Percentiles rank a stretch among this genome's conserved stretches.
phyloP scores from a whole-genome alignment of 495 filamentous ascomycete species.

The Aspergillus sclerotioniger region DNA sequence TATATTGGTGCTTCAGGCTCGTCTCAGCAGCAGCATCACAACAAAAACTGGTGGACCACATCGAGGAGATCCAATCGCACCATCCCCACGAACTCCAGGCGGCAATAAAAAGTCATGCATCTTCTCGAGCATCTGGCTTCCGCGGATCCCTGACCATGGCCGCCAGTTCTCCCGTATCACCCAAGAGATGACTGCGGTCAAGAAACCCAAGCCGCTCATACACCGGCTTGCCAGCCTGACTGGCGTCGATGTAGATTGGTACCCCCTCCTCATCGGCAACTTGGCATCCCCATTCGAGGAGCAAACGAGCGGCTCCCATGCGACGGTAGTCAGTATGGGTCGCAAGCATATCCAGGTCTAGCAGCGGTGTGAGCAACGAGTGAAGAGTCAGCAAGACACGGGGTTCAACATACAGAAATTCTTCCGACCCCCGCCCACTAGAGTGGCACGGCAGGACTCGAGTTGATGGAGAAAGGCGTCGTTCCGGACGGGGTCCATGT shows the following conservation, averaged over 20 bases:
- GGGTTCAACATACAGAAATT: conserved; percentile 13
- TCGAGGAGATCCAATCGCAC: too few relatives aligned
- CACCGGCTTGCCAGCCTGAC: conserved; percentile 26
- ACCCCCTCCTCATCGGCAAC: conserved; percentile 35
- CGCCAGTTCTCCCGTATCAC: conserved; percentile 3
- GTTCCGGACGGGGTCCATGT: conserved; percentile 4
- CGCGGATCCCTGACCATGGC: conserved; percentile 19
- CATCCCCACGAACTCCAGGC: too few relatives aligned
- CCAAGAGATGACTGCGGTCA: conserved; percentile 19
- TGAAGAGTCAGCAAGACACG: too few relatives aligned
- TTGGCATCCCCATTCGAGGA: conserved; percentile 51
- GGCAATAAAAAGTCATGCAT: too few relatives aligned
- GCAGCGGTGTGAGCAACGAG: neutral
- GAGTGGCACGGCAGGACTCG: neutral
- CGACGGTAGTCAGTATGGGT: conserved; percentile 48
- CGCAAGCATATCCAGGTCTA: conserved; percentile 49
- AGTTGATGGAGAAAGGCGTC: neutral
- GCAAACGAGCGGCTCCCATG: conserved; percentile 48
- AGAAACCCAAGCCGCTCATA: conserved; percentile 35
- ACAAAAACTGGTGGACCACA: too few relatives aligned
- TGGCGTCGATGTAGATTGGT: conserved; percentile 32
- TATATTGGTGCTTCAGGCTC: too few relatives aligned
- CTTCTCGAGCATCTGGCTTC: too few relatives aligned
- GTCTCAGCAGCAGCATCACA: too few relatives aligned
- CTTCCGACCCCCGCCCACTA: conserved; percentile 7